Conservation (phyloP, 352 stramenopile genomes). For the Pythium scleroteichum region DNA sequence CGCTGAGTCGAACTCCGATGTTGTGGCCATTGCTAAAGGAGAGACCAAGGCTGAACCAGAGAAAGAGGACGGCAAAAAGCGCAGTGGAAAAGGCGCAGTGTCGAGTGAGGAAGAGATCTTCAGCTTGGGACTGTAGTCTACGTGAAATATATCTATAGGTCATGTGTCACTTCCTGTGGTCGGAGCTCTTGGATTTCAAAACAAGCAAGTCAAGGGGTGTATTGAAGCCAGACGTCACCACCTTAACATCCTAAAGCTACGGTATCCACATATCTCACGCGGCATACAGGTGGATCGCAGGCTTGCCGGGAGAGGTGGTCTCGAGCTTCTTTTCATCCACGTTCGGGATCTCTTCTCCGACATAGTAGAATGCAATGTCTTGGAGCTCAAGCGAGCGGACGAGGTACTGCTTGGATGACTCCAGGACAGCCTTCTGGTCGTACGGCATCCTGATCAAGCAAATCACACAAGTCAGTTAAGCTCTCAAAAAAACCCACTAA, state of each 20-base stretch:
- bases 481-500: not conserved
- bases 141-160: not conserved
- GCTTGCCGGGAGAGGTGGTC: constrained; percentile 79
- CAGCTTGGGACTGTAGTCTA: constrained; percentile 60
- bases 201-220: not conserved
- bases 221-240: not conserved
- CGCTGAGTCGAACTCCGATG: not conserved
- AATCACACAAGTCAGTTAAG: not conserved
- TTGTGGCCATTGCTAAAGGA: not conserved
- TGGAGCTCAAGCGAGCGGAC: constrained; percentile 88
- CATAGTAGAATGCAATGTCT: constrained; percentile 84
- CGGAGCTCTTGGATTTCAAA: not conserved
- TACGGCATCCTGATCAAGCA: constrained; percentile 86
- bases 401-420: constrained; percentile 91
- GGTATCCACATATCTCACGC: constrained; percentile 30
- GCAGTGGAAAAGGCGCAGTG: constrained; percentile 12
- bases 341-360: constrained; percentile 68
- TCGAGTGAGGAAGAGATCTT: constrained; percentile 77
- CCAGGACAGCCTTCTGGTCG: constrained; percentile 93
- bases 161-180: not conserved
- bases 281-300: constrained; percentile 70
- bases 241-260: not conserved
- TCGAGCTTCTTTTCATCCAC: constrained; percentile 86
- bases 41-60: constrained; percentile 9
- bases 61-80: constrained; percentile 12